phyloP scores from a whole-genome alignment of 495 filamentous ascomycete species.

The Trichocladium antarcticum region DNA sequence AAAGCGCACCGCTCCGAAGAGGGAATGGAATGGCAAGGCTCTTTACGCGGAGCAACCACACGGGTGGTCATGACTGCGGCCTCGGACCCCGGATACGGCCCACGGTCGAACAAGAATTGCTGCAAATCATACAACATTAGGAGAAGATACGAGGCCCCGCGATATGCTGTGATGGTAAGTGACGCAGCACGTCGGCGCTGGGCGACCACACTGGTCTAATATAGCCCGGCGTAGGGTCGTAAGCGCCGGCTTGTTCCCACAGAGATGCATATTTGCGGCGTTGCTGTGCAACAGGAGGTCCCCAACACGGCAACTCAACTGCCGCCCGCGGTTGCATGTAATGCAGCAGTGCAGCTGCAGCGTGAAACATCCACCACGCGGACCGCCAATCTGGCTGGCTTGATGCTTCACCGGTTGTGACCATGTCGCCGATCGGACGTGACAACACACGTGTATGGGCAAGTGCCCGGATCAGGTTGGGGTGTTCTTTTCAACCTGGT shows the following conservation, averaged over 20 bases:
- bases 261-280: background rate
- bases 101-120: background rate
- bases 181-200: background rate
- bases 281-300: background rate
- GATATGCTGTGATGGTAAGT: background rate
- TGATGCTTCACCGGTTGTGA: background rate
- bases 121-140: background rate
- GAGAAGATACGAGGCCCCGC: background rate
- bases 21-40: background rate
- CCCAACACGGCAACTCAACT: background rate
- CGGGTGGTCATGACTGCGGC: background rate
- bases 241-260: background rate
- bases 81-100: background rate
- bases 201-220: background rate
- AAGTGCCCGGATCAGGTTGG: no score
- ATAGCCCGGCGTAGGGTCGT: background rate
- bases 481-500: no score
- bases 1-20: background rate
- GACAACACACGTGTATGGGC: no score
- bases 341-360: background rate
- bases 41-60: background rate
- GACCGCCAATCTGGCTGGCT: background rate
- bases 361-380: background rate
- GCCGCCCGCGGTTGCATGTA: background rate
- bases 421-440: background rate